Evolutionary conservation across 306 rosid species (phyloP).

Genomic region (Cucurbita pepo): DNA sequence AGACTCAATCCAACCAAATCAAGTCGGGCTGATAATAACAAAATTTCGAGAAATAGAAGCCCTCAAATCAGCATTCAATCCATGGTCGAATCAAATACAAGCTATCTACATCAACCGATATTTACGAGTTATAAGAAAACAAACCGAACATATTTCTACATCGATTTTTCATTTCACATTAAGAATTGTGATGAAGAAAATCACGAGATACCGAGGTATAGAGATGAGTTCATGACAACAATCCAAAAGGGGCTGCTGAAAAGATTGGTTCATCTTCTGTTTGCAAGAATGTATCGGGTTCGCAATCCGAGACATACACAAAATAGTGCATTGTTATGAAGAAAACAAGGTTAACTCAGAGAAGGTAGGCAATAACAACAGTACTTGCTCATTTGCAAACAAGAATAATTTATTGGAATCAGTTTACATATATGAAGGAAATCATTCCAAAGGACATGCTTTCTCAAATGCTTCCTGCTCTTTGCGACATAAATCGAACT

Average conservation of each 20-base stretch:
- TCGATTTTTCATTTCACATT: no score
- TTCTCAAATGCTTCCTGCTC: conserved; percentile 78
- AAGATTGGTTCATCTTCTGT: neutral
- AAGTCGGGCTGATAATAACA: no score
- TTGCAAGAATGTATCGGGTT: neutral
- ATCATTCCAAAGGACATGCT: conserved; percentile 64
- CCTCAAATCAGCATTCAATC: no score
- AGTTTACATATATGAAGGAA: neutral
- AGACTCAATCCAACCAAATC: neutral
- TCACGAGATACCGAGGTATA: no score
- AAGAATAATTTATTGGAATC: conserved; percentile 30
- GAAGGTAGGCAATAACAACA: neutral
- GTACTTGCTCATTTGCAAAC: conserved; percentile 30
- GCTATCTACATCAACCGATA: no score
- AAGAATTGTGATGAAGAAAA: no score
- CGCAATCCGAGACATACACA: neutral
- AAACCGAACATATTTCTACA: no score
- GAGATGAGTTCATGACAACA: neutral
- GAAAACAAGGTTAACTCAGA: neutral
- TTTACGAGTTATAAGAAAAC: no score
- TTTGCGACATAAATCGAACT: conserved; percentile 89
- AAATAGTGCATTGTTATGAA: neutral
- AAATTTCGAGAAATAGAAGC: no score
- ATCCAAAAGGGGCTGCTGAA: neutral
- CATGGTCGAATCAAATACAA: no score